A percentile compares a stretch with the other conserved stretches of the same genome.
phyloP scores from a whole-genome alignment of 345 rosid species.

The Populus nigra region DNA sequence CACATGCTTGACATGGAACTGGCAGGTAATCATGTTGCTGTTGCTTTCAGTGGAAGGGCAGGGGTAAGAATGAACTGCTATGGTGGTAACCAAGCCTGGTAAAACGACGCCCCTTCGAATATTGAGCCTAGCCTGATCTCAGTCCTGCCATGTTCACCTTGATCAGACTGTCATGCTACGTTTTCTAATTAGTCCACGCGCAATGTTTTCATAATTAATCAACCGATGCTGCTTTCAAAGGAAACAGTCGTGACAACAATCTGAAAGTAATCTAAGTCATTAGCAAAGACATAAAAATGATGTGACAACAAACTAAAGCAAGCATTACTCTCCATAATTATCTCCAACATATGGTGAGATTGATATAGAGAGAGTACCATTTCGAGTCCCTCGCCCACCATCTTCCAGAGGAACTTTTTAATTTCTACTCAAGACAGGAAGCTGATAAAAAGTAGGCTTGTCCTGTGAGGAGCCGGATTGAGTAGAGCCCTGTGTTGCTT shows the following conservation, averaged over 20 bases:
- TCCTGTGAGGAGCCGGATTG: background rate
- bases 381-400: background rate
- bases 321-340: background rate
- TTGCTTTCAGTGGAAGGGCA: background rate
- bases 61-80: background rate
- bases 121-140: background rate
- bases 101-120: background rate
- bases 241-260: background rate
- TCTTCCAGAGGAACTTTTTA: too few relatives aligned
- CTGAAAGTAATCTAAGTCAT: background rate
- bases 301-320: background rate
- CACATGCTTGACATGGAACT: background rate
- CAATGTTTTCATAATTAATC: background rate
- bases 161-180: background rate
- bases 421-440: too few relatives aligned
- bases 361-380: background rate
- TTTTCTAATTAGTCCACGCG: background rate
- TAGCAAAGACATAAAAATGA: background rate
- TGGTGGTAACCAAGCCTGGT: background rate
- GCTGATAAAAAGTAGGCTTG: background rate
- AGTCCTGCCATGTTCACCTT: background rate
- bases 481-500: background rate
- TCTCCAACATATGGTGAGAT: background rate
- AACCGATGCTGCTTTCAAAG: background rate
- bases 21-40: background rate